phyloP scores from a whole-genome alignment of 352 stramenopile genomes.

The Phytophthora pistaciae region DNA sequence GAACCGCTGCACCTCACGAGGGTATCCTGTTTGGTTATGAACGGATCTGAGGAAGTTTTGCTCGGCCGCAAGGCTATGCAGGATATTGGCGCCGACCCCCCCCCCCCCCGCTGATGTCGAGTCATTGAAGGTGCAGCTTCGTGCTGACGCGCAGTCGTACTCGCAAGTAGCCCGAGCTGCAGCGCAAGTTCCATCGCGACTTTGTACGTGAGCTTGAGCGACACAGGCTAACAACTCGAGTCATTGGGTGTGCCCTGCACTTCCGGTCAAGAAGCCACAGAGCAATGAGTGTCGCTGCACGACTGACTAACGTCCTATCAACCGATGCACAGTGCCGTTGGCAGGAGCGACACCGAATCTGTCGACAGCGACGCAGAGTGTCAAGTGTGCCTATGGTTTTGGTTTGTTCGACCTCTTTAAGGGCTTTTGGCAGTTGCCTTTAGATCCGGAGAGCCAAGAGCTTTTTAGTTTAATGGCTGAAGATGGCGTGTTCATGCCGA shows the following conservation, averaged over 20 bases:
- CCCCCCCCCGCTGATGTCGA: slow-evolving; percentile 1
- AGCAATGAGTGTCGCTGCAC: neutral
- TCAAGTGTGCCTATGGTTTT: slow-evolving; percentile 7
- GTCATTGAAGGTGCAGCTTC: neutral
- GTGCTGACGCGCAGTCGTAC: neutral
- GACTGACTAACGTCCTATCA: neutral
- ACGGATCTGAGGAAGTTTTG: neutral
- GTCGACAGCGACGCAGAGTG: neutral
- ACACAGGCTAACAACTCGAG: neutral
- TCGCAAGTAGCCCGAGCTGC: neutral
- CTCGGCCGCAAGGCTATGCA: neutral
- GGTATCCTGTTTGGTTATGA: neutral
- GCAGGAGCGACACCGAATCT: slow-evolving; percentile 15
- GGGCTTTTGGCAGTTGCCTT: slow-evolving; percentile 35
- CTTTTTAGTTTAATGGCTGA: slow-evolving; percentile 30
- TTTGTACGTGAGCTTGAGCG: neutral
- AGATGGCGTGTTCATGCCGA: slow-evolving; percentile 23
- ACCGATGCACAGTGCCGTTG: slow-evolving; percentile 6
- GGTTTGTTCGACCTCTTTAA: slow-evolving; percentile 24
- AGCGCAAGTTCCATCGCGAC: neutral
- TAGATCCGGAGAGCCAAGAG: slow-evolving; percentile 16
- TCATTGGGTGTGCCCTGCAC: neutral
- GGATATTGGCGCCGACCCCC: neutral
- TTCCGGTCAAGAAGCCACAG: slow-evolving; percentile 3
- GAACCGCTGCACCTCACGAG: neutral